phyloP scores from a whole-genome alignment of 176 grass and related monocot species.

The Ampelocalamus luodianensis region DNA sequence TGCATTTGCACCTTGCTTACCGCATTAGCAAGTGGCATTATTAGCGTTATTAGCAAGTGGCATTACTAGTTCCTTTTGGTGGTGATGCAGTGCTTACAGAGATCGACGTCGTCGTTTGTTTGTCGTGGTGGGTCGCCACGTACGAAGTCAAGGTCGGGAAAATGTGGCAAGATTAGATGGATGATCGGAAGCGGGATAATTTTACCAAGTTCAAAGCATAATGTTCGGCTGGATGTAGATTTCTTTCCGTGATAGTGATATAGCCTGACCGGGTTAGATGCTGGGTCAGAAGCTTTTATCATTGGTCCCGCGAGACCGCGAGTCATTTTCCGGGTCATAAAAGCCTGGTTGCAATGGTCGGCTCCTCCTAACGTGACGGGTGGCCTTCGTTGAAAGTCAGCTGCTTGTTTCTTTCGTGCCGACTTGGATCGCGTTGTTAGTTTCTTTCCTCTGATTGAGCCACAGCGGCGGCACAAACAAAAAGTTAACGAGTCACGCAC shows the following conservation, averaged over 20 bases:
- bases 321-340: too few species aligned
- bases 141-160: background rate
- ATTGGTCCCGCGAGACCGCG: background rate
- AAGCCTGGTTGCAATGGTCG: background rate
- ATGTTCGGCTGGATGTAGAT: background rate
- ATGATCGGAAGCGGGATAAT: background rate
- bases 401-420: background rate
- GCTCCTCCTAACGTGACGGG: background rate
- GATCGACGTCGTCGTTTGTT: background rate
- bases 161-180: background rate
- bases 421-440: background rate
- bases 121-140: background rate
- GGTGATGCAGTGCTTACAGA: background rate
- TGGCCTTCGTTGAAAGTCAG: background rate
- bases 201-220: background rate
- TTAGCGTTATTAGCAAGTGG: too few species aligned
- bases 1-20: background rate
- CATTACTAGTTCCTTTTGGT: background rate
- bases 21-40: background rate
- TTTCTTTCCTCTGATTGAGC: background rate
- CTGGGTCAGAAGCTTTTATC: background rate
- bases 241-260: background rate
- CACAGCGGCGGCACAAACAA: background rate
- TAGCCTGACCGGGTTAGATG: background rate
- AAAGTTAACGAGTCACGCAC: background rate